phyloP scores from a whole-genome alignment of 148 eudicot genomes.

The Polygonum maritimum region DNA sequence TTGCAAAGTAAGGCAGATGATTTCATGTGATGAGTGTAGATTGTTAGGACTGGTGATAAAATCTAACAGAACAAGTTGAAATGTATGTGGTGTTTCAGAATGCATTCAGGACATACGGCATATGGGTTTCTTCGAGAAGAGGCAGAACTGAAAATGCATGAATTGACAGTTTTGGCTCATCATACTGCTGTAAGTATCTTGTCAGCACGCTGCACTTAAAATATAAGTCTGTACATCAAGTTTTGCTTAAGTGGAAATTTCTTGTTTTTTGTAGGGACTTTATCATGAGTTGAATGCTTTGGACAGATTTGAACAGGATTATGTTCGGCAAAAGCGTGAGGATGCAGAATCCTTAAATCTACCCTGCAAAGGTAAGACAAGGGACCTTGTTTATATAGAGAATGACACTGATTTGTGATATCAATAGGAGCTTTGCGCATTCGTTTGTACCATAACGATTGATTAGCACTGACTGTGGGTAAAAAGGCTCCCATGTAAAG shows the following conservation, averaged over 20 bases:
- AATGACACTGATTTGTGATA: not conserved
- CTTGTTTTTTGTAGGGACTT: slow-evolving; percentile 48
- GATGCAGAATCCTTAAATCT: slow-evolving; percentile 73
- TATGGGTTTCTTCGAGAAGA: slow-evolving; percentile 44
- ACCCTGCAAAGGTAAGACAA: slow-evolving; percentile 74
- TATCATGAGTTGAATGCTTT: slow-evolving; percentile 85
- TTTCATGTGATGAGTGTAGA: not conserved
- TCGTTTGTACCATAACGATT: not conserved
- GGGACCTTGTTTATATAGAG: not conserved
- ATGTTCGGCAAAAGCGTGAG: slow-evolving; percentile 66
- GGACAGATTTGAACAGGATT: slow-evolving; percentile 90
- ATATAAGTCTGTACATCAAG: not conserved
- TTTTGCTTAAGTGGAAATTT: not conserved
- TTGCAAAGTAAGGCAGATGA: slow-evolving; percentile 49
- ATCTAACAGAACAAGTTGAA: slow-evolving; percentile 2
- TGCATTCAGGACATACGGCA: slow-evolving; percentile 44
- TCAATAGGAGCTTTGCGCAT: not conserved
- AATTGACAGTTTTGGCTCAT: slow-evolving; percentile 61
- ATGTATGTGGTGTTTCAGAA: slow-evolving; percentile 37
- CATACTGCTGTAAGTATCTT: slow-evolving; percentile 73
- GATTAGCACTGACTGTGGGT: not conserved
- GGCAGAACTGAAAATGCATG: slow-evolving; percentile 64
- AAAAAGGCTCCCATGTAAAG: not conserved
- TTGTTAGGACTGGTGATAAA: not conserved
- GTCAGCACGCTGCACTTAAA: not conserved